Evolutionary conservation across 148 eudicot genomes (phyloP), one percentile per base, ranked within the genome.

Genomic region (Chenopodium quinoa): DNA sequence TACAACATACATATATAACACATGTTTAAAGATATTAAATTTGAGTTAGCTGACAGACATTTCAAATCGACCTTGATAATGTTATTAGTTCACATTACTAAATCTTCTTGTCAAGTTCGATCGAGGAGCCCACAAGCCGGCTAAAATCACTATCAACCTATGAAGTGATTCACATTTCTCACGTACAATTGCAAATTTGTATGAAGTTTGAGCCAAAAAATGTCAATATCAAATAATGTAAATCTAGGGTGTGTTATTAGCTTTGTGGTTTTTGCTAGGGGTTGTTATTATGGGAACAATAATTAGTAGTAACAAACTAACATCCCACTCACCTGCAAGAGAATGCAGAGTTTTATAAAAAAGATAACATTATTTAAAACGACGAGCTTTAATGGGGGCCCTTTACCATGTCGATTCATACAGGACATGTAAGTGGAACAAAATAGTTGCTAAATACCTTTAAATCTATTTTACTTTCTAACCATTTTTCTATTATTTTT

Each of bases 321-420:
- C 0, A 69, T 67, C 71, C 71, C 71, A 71, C 74, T 37, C 74
- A 72, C 75, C 75, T 22, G 75, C 54, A 44, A 13, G n/a, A 71
- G 0, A 16, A 40, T 40, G 44, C 50, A 67, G 71, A 66, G 32
- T 9, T 48, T 1, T 25, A 10, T 25, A 11, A 25, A 25, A 8
- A 64, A n/a, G 67, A n/a, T 64, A 64, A 64, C 67, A 64, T 64
- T 64, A 64, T 64, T 64, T 64, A 69, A 25, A 5, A 34, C 46
- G 47, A 16, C 11, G 19, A 72, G 23, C 47, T 17, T 44, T 72
- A 72, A 20, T 44, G 20, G 8, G 44, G 73, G 73, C 72, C 72
- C 72, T 31, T 2, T 31, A 68, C 2, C 73, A 71, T 71, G 74
- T 71, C 74, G 25, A 71, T 17, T 71, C 48, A 72, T n/a, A n/a